Evolutionary conservation across 1,139 yeast genomes (phyloP), one percentile per base, ranked within the genome.

Genomic region (Pneumocystis sp.): DNA sequence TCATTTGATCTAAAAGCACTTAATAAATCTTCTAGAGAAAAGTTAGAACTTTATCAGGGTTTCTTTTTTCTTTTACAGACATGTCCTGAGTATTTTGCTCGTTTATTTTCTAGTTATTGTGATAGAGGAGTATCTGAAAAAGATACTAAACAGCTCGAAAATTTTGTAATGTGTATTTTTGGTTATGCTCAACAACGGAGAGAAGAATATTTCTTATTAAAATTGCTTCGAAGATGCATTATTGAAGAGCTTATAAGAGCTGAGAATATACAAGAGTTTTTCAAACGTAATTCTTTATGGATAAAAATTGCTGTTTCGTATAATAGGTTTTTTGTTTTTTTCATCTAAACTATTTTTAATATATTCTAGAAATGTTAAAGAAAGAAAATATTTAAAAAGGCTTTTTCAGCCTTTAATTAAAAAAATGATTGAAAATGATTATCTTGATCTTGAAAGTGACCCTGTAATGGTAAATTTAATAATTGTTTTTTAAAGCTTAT

Each of bases 41-140:
- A 80, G 5, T 76, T 84, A 34, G 89, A 85, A 68, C 74, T 83
- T 0, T 88, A 87, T 74, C 96, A 87, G 71, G 86, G 88, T 8
- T 74, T 93, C 66, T 86, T 93, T 71, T 93, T 86, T 71, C 77
- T 91, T 61, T 75, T 95, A 59, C 98, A 95, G 73, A 88, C 96
- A 0, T 89, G 88, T 72, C 90, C 96, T 0, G 75, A 75, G 0
- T 93, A 93, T 72, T 80, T 93, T 72, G 80, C 85, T 0, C 77
- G 85, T 40, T 74, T 89, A 59, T 81, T 85, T 66, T 73, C 76
- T 63, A 71, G 70, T 50, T 66, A 73, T 37, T 70, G 45, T 17
- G 63, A 37, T 6, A 61, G 42, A 56, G 59, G 60, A 25, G 44
- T 63, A 12, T 19, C 71, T 21, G 70, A 70, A 15, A 68, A 71